Evolutionary conservation across 2,329 filamentous ascomycete genomes (phyloP).

Genomic region (Chaetomium globosum): DNA sequence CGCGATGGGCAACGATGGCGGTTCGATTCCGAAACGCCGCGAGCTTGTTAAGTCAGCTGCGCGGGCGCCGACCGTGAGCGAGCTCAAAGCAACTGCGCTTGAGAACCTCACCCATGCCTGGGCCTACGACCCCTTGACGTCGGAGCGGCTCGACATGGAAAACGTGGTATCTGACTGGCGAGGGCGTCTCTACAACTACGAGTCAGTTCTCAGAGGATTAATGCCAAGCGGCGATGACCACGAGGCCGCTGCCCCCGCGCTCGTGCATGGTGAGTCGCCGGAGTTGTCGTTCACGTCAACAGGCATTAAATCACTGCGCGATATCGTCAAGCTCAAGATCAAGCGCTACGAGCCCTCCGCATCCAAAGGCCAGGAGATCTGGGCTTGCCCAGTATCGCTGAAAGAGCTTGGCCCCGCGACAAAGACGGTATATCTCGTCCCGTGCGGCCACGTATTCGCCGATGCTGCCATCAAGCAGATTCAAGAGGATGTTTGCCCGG

Average conservation of each 20-base stretch:
- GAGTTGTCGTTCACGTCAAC: constrained; percentile 50
- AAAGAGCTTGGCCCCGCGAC: constrained; percentile 79
- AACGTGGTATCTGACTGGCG: constrained; percentile 82
- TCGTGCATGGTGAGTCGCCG: constrained; percentile 35
- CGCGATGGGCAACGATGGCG: constrained; percentile 94
- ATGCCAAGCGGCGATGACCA: constrained; percentile 58
- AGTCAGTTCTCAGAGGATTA: constrained; percentile 71
- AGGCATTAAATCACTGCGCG: constrained; percentile 77
- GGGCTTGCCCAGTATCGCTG: constrained; percentile 84
- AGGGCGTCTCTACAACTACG: constrained; percentile 92
- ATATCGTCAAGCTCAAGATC: constrained; percentile 86
- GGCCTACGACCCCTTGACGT: constrained; percentile 85
- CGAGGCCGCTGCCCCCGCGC: constrained; percentile 27
- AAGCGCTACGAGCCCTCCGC: constrained; percentile 46
- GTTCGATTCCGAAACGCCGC: constrained; percentile 90
- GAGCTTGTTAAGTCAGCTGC: constrained; percentile 95
- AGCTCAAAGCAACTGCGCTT: constrained; percentile 84
- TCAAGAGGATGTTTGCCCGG: constrained; percentile 61
- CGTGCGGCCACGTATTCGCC: constrained; percentile 92
- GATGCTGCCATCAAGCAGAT: constrained; percentile 83
- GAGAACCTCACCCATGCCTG: constrained; percentile 86
- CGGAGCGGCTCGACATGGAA: constrained; percentile 66
- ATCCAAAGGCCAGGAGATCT: constrained; percentile 58
- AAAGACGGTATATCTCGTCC: constrained; percentile 85
- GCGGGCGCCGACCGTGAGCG: constrained; percentile 75